phyloP scores from a whole-genome alignment of 306 rosid species.

The Abrus pulchellus region DNA sequence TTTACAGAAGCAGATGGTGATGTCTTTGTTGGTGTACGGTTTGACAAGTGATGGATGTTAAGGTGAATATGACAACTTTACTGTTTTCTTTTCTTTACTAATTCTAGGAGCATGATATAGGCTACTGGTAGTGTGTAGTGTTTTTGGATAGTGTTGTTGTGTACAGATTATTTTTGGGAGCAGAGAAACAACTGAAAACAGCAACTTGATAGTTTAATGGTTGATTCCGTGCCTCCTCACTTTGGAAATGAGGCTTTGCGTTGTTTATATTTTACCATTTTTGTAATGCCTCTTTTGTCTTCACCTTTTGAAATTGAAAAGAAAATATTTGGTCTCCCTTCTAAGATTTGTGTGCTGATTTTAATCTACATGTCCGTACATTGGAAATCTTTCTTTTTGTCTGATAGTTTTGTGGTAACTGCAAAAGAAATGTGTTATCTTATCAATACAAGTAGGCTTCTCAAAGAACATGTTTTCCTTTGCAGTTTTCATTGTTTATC shows the following conservation, averaged over 20 bases:
- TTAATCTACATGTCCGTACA: conserved; percentile 7
- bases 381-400: conserved; percentile 19
- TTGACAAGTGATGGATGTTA: background rate
- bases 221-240: background rate
- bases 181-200: background rate
- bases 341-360: background rate
- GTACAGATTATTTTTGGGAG: conserved; percentile 4
- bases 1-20: conserved; percentile 58
- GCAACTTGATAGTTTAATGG: conserved; percentile 39
- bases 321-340: conserved; percentile 22
- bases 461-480: background rate
- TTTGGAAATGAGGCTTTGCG: conserved; percentile 47
- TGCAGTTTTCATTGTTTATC: conserved; percentile 29
- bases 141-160: conserved; percentile 40
- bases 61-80: conserved; percentile 26
- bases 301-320: conserved; percentile 21
- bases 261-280: conserved; percentile 44
- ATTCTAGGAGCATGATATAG: conserved; percentile 29
- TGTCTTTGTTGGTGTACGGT: conserved; percentile 51
- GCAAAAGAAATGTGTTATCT: background rate
- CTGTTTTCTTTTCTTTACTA: conserved; percentile 27
- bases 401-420: conserved; percentile 1
- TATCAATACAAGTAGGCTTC: conserved; percentile 8
- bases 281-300: conserved; percentile 34
- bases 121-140: conserved; percentile 14